Evolutionary conservation across 2,329 filamentous ascomycete species (phyloP).

Genomic region (Colletotrichum filicis): DNA sequence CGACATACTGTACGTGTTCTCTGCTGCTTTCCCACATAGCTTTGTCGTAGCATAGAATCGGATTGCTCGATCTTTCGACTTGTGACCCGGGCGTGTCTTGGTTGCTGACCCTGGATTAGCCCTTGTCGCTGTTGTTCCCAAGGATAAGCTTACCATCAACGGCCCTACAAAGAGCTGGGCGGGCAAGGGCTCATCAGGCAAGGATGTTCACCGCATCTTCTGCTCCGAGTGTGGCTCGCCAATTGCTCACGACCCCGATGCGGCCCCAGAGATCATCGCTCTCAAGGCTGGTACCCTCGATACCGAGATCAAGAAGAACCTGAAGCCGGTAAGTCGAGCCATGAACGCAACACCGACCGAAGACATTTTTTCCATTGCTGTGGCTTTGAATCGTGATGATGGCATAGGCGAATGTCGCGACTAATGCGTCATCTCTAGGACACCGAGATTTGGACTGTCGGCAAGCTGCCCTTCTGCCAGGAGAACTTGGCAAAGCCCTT

Average conservation of each 20-base stretch:
- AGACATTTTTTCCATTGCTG: background rate
- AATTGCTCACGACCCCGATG: conserved; percentile 76
- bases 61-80: background rate
- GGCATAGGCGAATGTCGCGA: background rate
- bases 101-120: conserved; percentile 51
- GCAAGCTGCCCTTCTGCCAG: conserved; percentile 77
- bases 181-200: conserved; percentile 69
- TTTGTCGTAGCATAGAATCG: background rate
- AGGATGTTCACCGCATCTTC: conserved; percentile 75
- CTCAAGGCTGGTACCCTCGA: conserved; percentile 75
- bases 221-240: conserved; percentile 76
- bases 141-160: conserved; percentile 71
- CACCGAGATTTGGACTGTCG: conserved; percentile 76
- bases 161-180: conserved; percentile 74
- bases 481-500: conserved; percentile 73
- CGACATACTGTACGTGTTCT: conserved; percentile 69
- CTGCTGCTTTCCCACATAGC: background rate
- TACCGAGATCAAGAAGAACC: conserved; percentile 71
- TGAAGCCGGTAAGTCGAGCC: conserved; percentile 68
- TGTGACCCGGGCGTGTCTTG: background rate
- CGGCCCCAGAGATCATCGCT: conserved; percentile 76
- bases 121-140: conserved; percentile 73
- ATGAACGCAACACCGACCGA: background rate
- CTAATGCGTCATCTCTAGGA: conserved; percentile 50
- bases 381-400: background rate